Evolutionary conservation across 2,329 filamentous ascomycete species (phyloP).

Genomic region (Stachybotrys echinatus): DNA sequence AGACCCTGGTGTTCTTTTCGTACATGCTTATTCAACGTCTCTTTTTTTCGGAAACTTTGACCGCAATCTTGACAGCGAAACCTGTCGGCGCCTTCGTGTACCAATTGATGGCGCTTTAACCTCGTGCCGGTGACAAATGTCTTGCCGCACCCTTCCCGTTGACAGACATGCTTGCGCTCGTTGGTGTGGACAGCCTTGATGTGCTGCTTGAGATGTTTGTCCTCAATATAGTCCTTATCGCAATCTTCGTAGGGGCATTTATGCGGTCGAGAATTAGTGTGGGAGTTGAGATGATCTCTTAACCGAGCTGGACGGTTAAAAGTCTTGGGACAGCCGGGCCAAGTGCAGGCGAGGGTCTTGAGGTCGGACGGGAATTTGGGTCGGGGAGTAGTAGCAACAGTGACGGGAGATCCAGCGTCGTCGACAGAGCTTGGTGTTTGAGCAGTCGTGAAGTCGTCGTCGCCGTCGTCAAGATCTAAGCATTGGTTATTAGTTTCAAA

Average conservation of each 20-base stretch:
- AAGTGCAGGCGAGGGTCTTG: slow-evolving; percentile 74
- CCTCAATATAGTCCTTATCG: slow-evolving; percentile 77
- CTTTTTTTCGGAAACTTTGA: slow-evolving; percentile 79
- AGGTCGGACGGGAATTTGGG: slow-evolving; percentile 61
- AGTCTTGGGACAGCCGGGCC: slow-evolving; percentile 68
- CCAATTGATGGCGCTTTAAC: slow-evolving; percentile 70
- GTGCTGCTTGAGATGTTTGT: slow-evolving; percentile 82
- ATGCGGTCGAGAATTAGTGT: slow-evolving; percentile 80
- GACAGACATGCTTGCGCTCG: slow-evolving; percentile 65
- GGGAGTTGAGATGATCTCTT: slow-evolving; percentile 73
- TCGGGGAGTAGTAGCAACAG: slow-evolving; percentile 34
- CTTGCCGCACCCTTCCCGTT: slow-evolving; percentile 69
- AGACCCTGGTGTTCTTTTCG: slow-evolving; percentile 67
- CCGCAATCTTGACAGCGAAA: slow-evolving; percentile 72
- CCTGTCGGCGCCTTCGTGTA: slow-evolving; percentile 68
- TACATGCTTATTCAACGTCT: slow-evolving; percentile 80
- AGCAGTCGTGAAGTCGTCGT: slow-evolving; percentile 25
- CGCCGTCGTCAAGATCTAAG: slow-evolving; percentile 19
- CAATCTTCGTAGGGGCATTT: slow-evolving; percentile 66
- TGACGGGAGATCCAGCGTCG: slow-evolving; percentile 25
- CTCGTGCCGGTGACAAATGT: slow-evolving; percentile 76
- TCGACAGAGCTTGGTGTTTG: slow-evolving; percentile 25
- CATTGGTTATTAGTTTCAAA: slow-evolving; percentile 5
- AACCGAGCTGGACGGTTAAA: slow-evolving; percentile 85
- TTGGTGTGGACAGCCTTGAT: slow-evolving; percentile 74